phyloP scores from a whole-genome alignment of 2,329 filamentous ascomycete species.

The Aspergillus intermedius region DNA sequence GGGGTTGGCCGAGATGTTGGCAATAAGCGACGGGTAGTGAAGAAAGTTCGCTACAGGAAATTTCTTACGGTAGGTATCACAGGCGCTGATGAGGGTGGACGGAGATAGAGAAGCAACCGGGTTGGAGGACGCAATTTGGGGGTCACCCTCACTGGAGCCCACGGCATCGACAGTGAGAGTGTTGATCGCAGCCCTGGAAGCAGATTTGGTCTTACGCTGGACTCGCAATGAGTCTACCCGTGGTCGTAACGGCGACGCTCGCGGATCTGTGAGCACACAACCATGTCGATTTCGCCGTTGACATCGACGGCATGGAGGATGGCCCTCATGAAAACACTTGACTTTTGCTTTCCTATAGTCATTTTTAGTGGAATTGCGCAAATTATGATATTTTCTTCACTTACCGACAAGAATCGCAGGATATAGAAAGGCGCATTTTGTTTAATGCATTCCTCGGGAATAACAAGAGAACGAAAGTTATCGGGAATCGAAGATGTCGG shows the following conservation, averaged over 20 bases:
- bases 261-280: constrained; percentile 28
- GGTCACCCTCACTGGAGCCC: not conserved
- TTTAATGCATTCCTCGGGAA: not conserved
- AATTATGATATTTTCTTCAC: not conserved
- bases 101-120: constrained; percentile 19
- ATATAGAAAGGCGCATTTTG: constrained; percentile 31
- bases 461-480: not conserved
- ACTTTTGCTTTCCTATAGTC: constrained; percentile 29
- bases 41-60: constrained; percentile 33
- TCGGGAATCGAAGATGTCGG: not conserved
- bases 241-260: constrained; percentile 9
- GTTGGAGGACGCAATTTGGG: constrained; percentile 5
- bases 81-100: constrained; percentile 26
- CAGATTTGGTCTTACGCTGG: not conserved
- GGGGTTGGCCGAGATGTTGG: constrained; percentile 24
- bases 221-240: not conserved
- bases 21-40: constrained; percentile 31
- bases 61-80: constrained; percentile 31
- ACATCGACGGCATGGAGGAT: constrained; percentile 29
- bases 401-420: constrained; percentile 30
- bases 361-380: not conserved
- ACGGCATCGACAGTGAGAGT: not conserved
- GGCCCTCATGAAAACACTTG: constrained; percentile 30
- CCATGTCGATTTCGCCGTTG: constrained; percentile 15
- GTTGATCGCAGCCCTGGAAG: not conserved